Conservation (phyloP, 768 basidiomycete species). For the Infundibulicybe gibba region DNA sequence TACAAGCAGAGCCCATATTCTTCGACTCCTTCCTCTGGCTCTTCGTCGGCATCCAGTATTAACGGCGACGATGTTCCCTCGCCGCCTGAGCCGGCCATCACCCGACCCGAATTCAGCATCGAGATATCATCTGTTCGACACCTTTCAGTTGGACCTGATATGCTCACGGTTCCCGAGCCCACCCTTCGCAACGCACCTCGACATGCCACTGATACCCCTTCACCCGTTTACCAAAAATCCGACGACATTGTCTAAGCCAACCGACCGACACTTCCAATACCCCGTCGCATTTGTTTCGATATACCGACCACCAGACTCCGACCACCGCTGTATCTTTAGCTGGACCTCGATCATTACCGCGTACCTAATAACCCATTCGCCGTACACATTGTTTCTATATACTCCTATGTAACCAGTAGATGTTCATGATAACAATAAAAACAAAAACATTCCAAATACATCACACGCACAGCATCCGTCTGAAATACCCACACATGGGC, state of each 20-base stretch:
- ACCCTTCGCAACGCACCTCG: slow-evolving; percentile 13
- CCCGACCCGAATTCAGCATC: not conserved
- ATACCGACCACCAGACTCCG: not conserved
- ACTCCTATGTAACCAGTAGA: slow-evolving; percentile 3
- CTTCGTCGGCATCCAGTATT: not conserved
- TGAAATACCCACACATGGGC: too few relatives aligned
- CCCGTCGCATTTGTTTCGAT: not conserved
- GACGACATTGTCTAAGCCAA: slow-evolving; percentile 10
- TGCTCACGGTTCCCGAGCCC: slow-evolving; percentile 9
- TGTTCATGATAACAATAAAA: not conserved
- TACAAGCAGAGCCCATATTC: not conserved
- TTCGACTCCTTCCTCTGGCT: not conserved
- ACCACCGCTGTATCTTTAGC: slow-evolving; percentile 8
- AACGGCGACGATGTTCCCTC: not conserved
- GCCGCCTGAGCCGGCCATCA: not conserved
- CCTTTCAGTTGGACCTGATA: slow-evolving; percentile 1
- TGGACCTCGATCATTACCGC: not conserved
- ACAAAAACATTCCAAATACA: not conserved
- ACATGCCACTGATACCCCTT: slow-evolving; percentile 12
- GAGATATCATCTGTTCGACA: not conserved
- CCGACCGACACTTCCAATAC: slow-evolving; percentile 1
- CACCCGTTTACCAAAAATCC: slow-evolving; percentile 5
- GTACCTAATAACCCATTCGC: slow-evolving; percentile 2
- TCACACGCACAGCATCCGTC: too few relatives aligned
- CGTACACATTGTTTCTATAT: slow-evolving; percentile 7